Evolutionary conservation across 805 yeast species (phyloP), one percentile per base, ranked within the genome.

Genomic region (Maudiozyma serrabonitensis): DNA sequence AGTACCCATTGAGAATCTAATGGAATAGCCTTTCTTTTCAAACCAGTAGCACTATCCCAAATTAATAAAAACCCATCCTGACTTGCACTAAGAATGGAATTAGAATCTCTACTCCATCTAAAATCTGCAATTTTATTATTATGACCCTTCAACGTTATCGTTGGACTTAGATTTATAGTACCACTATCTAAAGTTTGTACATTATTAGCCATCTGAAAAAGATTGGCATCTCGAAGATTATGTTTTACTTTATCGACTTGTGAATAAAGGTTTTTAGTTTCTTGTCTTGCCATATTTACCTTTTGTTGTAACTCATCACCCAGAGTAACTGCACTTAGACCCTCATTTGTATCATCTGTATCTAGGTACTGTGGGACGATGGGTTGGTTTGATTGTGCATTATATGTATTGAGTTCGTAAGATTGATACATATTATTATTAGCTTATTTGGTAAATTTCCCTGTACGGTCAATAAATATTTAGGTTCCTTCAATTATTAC

Each of bases 61-160:
- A 87, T 66, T 38, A 90, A 72, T 71, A 88, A 71, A 60, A 79
- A 84, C 2, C 95, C 96, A 66, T 90, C 97, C 62, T 87, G 95
- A 25, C 91, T 82, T 0, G 87, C 88, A 46, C 88, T 78, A 8
- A 88, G 64, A 2, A 89, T 60, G 43, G 73, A 74, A 43, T 68
- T 64, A n/a, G 85, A 75, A 60, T 82, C 82, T 0, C 71, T 62
- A 48, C 80, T 75, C 95, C 96, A 86, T 47, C 79, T 71, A 50
- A 85, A 69, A 50, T 80, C 79, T 8, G 82, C 75, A 19, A 89
- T 76, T 60, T 89, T 88, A 60, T 81, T 84, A 55, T 77, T 78
- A 62, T 90, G 96, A 2, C 75, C 75, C 50, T 61, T 67, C n/a
- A 72, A 56, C 1, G 69, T 58, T 6, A 71, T 61, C 0, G 76